These are phyloP conservation scores for Eucalyptus globulus DNA, from an alignment of 345 rosid species.

Conservation along the genomic window DNA sequence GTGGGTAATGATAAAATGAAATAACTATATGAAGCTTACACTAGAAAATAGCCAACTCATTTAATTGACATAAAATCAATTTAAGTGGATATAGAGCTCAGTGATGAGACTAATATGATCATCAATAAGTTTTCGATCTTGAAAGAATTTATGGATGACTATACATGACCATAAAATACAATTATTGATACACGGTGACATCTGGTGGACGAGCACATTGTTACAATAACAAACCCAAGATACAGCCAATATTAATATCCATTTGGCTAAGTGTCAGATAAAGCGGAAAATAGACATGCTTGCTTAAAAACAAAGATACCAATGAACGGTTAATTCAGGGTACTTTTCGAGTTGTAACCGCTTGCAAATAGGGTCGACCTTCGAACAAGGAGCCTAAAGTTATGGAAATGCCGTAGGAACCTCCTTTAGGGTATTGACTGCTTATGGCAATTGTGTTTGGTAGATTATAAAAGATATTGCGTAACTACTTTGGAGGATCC, in stretches of 20 bases:
- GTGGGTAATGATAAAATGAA: too few species aligned
- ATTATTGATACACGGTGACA: accelerated
- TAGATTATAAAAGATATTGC: too few species aligned
- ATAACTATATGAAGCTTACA: too few species aligned
- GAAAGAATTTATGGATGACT: neutral
- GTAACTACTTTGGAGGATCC: too few species aligned
- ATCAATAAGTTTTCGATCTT: neutral
- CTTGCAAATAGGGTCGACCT: neutral
- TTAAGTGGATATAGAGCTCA: neutral
- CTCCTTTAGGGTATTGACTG: neutral
- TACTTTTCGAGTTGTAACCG: neutral
- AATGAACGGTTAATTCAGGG: accelerated
- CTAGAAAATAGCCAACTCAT: too few species aligned
- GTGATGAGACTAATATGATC: neutral
- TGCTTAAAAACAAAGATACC: neutral
- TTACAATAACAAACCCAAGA: neutral
- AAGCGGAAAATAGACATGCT: neutral
- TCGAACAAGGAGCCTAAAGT: neutral
- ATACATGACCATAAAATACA: neutral
- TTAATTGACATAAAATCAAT: neutral
- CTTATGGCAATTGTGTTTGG: neutral
- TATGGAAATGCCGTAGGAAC: neutral
- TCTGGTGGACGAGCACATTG: accelerated
- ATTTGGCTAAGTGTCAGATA: neutral
- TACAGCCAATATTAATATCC: neutral